phyloP scores from a whole-genome alignment of 257 asterid genomes.

The Fraxinus excelsior region DNA sequence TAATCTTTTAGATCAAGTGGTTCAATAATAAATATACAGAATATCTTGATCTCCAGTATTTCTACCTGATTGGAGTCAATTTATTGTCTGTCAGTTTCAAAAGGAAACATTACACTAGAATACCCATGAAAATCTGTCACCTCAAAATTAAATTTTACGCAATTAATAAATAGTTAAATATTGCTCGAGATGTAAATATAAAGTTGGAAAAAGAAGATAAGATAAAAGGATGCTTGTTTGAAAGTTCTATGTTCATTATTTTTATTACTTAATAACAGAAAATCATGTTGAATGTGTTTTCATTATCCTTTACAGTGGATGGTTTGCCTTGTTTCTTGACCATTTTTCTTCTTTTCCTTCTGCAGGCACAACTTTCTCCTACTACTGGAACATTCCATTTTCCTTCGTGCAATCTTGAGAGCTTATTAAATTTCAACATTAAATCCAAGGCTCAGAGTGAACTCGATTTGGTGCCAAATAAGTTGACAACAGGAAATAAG shows the following conservation, averaged over 20 bases:
- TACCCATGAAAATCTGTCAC: background rate
- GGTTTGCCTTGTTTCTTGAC: background rate
- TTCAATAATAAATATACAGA: too few relatives aligned
- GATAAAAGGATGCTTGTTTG: background rate
- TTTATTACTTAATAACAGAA: background rate
- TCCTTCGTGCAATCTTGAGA: constrained; percentile 33
- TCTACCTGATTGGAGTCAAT: background rate
- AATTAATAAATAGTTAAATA: too few relatives aligned
- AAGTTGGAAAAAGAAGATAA: background rate
- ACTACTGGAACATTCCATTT: constrained; percentile 65
- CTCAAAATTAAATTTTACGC: background rate
- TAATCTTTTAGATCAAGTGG: background rate
- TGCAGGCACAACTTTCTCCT: constrained; percentile 59
- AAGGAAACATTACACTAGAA: background rate
- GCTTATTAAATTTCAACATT: constrained; percentile 24
- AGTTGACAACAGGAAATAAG: constrained; percentile 22
- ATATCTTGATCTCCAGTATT: too few relatives aligned
- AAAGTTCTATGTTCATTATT: background rate
- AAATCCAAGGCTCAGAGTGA: constrained; percentile 17
- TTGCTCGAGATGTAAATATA: background rate
- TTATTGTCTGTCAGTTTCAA: too few relatives aligned
- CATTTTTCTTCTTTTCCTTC: background rate
- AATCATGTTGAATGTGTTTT: background rate
- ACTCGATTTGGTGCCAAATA: constrained; percentile 3
- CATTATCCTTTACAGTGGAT: background rate